Base-by-base conservation (phyloP, 192 early-diverging fungal genomes). In the Pilaira anomala region DNA sequence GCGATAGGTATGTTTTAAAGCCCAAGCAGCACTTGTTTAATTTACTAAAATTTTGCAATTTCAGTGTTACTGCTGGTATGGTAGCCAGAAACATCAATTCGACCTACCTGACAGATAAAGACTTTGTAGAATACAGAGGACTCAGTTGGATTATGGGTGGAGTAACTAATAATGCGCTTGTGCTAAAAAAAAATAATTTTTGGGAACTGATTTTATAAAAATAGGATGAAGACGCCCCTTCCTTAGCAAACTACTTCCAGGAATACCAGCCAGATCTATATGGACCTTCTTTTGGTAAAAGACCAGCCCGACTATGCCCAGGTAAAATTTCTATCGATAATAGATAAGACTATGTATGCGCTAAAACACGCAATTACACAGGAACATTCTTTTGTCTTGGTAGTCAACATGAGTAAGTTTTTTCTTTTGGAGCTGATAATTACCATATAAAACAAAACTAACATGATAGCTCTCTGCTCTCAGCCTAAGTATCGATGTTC, bases 131-230 rank as follows among this genome's bases (percentile, higher is more conserved):
- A 36, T 33, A 83, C 57, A 71, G 84, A 19, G 84, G 84, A 11
- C 44, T 78, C 25, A 63, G 66, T 24, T 86, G 78, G 71, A 66
- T 74, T 3, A 81, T 80, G 52, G 84, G 84, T 55, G 79, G 81
- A 13, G 70, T 72, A 72, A 53, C 24, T 26, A 44, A 8, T 26
- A 24, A 5, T n/a, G 8, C 48, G 19, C 39, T 14, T 7, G 0
- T 26, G 14, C 19, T 25, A 12, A 6, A 54, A 16, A 28, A 5
- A 14, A 1, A 44, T 8, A 29, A 18, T 33, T 54, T 18, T 18
- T 26, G 29, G 26, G 25, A 2, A 3, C 14, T 14, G 25, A 26
- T 9, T 30, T 30, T 28, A 29, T 29, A 9, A 30, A 54, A 30
- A n/a, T 73, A 79, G 67, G 26, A 78, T 71, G 29, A 66, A 61